These are phyloP conservation scores for Crucibulum laeve DNA, from an alignment of 768 basidiomycete species.

Conservation along the genomic window DNA sequence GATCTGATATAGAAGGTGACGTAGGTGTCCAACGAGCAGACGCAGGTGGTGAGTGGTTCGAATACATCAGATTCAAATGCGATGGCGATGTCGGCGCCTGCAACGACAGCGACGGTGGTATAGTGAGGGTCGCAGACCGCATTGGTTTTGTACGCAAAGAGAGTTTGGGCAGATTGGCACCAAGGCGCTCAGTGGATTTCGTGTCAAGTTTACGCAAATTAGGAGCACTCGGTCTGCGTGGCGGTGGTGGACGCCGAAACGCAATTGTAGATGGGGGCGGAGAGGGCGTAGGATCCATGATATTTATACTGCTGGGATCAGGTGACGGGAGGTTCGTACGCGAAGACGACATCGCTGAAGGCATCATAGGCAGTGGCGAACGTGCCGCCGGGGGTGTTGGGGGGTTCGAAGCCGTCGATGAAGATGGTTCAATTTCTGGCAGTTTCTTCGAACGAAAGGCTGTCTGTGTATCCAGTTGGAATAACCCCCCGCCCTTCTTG, in stretches of 20 bases:
- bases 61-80: conserved; percentile 55
- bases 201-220: conserved; percentile 62
- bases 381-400: conserved; percentile 29
- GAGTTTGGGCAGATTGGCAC: conserved; percentile 48
- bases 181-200: conserved; percentile 47
- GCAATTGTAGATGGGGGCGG: conserved; percentile 62
- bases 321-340: conserved; percentile 13
- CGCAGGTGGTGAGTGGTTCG: conserved; percentile 52
- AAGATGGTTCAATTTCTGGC: conserved; percentile 54
- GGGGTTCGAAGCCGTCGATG: conserved; percentile 26
- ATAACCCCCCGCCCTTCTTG: conserved; percentile 49
- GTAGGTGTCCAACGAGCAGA: conserved; percentile 41
- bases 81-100: conserved; percentile 48
- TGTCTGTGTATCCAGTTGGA: conserved; percentile 62
- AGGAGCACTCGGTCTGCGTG: conserved; percentile 59
- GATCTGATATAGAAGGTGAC: conserved; percentile 26
- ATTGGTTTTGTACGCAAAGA: conserved; percentile 56
- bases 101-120: conserved; percentile 38
- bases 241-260: conserved; percentile 48
- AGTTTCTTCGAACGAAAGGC: conserved; percentile 46
- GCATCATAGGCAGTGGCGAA: conserved; percentile 57
- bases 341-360: conserved; percentile 36
- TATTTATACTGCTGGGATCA: conserved; percentile 9
- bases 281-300: conserved; percentile 50
- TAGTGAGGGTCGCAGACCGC: conserved; percentile 54